Evolutionary conservation across 495 filamentous ascomycete species (phyloP), one percentile per base, ranked within the genome.

Genomic region (Bombardia bombarda): DNA sequence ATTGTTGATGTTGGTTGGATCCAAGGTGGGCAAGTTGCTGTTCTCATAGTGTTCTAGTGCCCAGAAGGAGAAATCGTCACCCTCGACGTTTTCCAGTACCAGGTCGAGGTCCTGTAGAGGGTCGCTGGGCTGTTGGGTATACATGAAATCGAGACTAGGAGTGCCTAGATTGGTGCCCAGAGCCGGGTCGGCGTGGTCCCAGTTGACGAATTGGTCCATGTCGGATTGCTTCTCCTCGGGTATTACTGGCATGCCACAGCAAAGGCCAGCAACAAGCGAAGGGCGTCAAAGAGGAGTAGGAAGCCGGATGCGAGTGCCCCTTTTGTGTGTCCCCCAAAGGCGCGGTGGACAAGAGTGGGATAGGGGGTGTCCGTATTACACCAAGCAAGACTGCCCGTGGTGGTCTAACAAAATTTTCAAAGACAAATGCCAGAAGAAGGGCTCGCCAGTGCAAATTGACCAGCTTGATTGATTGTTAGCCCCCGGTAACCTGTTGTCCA

Each of bases 1-100:
- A 35, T 39, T 32, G 19, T 45, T 42, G 41, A 55, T 41, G 14
- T 43, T 45, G 9, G 45, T 17, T 7, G 40, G 21, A 24, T 39
- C 51, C 14, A 59, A 2, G 14, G 51, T 40, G 14, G 45, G 42
- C 6, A 51, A 35, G 42, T 56, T 47, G 51, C 51, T 60, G 46
- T 63, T 57, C 37, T 61, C 59, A 41, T 57, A 74, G 43, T 74
- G 68, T 42, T 72, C 59, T 12, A 74, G 52, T 32, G 70, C 70
- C 66, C 67, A 72, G 51, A 63, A 69, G 6, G 67, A 69, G 57
- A 69, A 70, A 50, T 71, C 65, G 42, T 74, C 70, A 9, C 63
- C 68, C 0, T 63, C 59, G 25, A 66, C 60, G 42, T 72, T 66
- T 21, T 62, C 67, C 32, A 74, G 53, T 7, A 60, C 64, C 17